Conservation (phyloP, 495 filamentous ascomycete species). For the Saxispiralis lemnorum region DNA sequence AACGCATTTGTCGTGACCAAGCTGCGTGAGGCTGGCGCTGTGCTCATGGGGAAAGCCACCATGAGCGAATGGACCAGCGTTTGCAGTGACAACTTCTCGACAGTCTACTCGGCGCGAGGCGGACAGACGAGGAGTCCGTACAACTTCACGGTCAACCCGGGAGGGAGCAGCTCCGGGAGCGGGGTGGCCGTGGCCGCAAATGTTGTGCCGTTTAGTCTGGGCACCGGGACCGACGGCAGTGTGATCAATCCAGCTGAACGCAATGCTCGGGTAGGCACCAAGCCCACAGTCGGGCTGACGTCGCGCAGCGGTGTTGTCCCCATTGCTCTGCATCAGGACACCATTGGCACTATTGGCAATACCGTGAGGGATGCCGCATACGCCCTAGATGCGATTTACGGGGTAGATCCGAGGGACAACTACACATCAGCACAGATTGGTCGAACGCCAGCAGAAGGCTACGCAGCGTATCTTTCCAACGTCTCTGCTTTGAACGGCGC, state of each 20-base stretch:
- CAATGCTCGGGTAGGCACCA: conserved; percentile 48
- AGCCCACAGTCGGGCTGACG: conserved; percentile 48
- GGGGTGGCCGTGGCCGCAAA: conserved; percentile 46
- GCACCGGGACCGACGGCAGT: conserved; percentile 61
- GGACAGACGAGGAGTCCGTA: conserved; percentile 50
- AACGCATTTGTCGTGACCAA: conserved; percentile 44
- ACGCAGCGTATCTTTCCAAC: conserved; percentile 35
- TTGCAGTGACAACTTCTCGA: conserved; percentile 51
- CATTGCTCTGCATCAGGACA: conserved; percentile 47
- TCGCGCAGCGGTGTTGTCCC: conserved; percentile 48
- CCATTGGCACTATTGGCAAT: conserved; percentile 46
- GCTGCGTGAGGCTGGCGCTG: conserved; percentile 46
- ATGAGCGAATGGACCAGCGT: conserved; percentile 61
- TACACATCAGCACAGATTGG: conserved; percentile 39
- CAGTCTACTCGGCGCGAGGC: conserved; percentile 48
- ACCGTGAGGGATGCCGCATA: conserved; percentile 51
- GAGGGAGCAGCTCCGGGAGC: conserved; percentile 46
- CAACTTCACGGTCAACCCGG: conserved; percentile 52
- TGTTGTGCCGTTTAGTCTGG: conserved; percentile 41
- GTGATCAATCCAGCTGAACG: conserved; percentile 54
- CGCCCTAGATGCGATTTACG: conserved; percentile 48
- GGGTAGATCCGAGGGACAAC: conserved; percentile 38
- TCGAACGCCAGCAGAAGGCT: conserved; percentile 36
- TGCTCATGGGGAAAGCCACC: conserved; percentile 52
- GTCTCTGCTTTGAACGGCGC: conserved; percentile 40